phyloP scores from a whole-genome alignment of 129 eudicot genomes.

The Ambrosia trifida region DNA sequence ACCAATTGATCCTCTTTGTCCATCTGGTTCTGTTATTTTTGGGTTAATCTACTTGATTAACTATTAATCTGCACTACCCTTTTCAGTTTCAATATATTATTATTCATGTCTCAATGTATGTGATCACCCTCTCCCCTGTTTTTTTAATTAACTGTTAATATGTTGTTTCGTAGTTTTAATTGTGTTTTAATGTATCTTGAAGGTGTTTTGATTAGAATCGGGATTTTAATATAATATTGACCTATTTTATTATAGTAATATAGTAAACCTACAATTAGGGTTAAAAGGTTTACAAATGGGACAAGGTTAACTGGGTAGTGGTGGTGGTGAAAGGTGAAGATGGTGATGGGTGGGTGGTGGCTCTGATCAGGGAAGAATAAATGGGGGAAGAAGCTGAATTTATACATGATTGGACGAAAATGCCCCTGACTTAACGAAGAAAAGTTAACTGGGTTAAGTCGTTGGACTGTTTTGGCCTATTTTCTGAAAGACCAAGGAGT shows the following conservation, averaged over 20 bases:
- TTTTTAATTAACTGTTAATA: not conserved
- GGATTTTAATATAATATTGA: not conserved
- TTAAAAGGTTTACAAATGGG: too few species aligned
- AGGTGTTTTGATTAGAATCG: not conserved
- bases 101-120: constrained; percentile 1
- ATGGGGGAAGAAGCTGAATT: too few species aligned
- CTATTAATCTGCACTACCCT: constrained; percentile 31
- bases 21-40: not conserved
- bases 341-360: too few species aligned
- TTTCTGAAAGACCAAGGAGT: too few species aligned
- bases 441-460: too few species aligned
- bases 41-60: constrained; percentile 29
- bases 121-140: not conserved
- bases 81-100: constrained; percentile 15
- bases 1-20: not conserved
- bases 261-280: too few species aligned
- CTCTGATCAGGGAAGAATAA: too few species aligned
- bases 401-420: too few species aligned
- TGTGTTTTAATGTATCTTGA: not conserved
- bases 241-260: not conserved
- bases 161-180: not conserved
- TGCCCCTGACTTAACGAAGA: too few species aligned
- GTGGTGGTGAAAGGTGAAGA: too few species aligned
- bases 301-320: too few species aligned
- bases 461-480: too few species aligned